phyloP scores from a whole-genome alignment of 2,329 filamentous ascomycete species.

The Westerdykella ornata region DNA sequence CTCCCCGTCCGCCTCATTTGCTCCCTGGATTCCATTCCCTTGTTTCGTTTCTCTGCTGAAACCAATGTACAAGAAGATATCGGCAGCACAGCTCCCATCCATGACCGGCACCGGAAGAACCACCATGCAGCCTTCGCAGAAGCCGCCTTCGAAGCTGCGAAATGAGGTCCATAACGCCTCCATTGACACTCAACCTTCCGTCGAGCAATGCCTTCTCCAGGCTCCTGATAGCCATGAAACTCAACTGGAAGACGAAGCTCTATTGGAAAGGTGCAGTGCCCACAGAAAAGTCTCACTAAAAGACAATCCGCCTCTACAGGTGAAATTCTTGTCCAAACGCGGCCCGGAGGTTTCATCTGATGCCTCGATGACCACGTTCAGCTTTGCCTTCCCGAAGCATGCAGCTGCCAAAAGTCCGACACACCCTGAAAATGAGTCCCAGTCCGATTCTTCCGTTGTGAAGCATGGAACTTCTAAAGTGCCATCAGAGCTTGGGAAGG shows the following conservation, averaged over 20 bases:
- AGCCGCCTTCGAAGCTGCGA: too few relatives aligned
- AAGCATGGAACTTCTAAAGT: background rate
- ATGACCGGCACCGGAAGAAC: too few relatives aligned
- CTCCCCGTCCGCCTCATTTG: too few relatives aligned
- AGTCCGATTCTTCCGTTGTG: background rate
- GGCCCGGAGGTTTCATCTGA: too few relatives aligned
- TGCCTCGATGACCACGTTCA: background rate
- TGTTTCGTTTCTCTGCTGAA: too few relatives aligned
- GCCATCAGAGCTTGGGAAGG: too few relatives aligned
- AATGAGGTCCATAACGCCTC: background rate
- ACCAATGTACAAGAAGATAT: too few relatives aligned
- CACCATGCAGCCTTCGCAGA: too few relatives aligned
- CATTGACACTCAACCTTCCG: background rate
- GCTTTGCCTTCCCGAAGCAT: background rate
- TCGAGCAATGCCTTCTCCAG: background rate
- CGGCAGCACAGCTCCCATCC: too few relatives aligned
- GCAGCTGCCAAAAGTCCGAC: background rate
- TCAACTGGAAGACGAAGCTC: slow-evolving; percentile 8
- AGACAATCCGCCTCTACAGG: background rate
- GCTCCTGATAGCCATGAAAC: slow-evolving; percentile 13
- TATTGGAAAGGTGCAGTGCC: background rate
- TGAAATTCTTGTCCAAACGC: background rate
- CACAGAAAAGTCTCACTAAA: background rate
- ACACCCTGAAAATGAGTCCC: background rate
- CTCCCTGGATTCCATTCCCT: too few relatives aligned